A percentile compares a stretch with the other conserved stretches of the same genome.
Evolutionary conservation across 1,284 basidiomycete genomes (phyloP).

Genomic region (Malassezia brasiliensis): DNA sequence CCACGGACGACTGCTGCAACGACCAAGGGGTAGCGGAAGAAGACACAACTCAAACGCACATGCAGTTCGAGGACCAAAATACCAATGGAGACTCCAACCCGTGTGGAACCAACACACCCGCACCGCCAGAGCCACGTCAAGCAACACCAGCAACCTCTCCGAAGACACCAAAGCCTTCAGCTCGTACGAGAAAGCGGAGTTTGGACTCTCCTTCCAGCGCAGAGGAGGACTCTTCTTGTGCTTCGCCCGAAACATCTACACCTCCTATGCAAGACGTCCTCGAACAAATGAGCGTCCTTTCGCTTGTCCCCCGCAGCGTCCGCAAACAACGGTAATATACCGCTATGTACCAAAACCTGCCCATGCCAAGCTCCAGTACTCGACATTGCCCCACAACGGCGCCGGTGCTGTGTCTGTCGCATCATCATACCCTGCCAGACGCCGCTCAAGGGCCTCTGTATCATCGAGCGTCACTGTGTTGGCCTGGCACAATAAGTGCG

Average conservation of each 20-base stretch:
- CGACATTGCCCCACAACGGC: conserved; percentile 22
- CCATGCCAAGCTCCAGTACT: conserved; percentile 42
- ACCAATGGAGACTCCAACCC: no score
- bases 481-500: conserved; percentile 68
- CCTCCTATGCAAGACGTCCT: background rate
- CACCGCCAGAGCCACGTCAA: no score
- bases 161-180: no score
- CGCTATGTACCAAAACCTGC: conserved; percentile 43
- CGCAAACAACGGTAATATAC: background rate
- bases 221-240: no score
- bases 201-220: no score
- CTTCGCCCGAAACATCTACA: no score
- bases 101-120: no score
- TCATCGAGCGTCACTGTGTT: conserved; percentile 6
- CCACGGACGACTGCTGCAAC: background rate
- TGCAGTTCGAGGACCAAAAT: no score
- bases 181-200: no score
- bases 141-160: no score
- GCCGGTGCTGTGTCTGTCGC: background rate
- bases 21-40: no score
- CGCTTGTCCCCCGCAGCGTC: background rate
- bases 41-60: no score
- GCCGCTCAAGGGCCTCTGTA: background rate
- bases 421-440: conserved; percentile 6
- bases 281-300: background rate